phyloP scores from a whole-genome alignment of 129 eudicot genomes.

The Escallonia rubra region DNA sequence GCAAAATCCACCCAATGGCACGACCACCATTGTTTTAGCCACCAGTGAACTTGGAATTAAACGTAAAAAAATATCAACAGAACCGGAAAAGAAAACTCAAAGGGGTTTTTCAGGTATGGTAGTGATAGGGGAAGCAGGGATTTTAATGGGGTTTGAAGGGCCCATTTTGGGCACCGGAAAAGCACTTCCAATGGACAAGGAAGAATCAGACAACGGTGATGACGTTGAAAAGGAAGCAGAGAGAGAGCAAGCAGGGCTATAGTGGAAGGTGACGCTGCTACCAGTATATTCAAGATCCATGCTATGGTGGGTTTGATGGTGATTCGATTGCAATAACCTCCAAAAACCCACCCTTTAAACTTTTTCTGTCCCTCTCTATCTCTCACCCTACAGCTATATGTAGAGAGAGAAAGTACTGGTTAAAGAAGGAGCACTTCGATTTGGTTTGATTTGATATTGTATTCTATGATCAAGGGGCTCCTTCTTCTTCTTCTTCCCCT shows the following conservation, averaged over 20 bases:
- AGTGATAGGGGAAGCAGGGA: not conserved
- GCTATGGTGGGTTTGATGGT: not conserved
- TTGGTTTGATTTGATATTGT: too few species aligned
- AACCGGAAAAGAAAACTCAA: conserved; percentile 3
- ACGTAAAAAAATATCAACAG: conserved; percentile 14
- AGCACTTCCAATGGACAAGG: conserved; percentile 16
- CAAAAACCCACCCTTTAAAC: not conserved
- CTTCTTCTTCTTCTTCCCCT: too few species aligned
- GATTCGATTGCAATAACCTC: not conserved
- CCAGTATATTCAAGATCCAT: conserved; percentile 35
- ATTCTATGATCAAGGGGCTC: too few species aligned
- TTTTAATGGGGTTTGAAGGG: not conserved
- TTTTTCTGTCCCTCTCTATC: not conserved
- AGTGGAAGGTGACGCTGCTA: conserved; percentile 52
- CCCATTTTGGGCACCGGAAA: not conserved
- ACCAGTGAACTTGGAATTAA: not conserved
- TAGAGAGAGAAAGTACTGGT: not conserved
- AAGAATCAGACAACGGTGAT: conserved; percentile 8
- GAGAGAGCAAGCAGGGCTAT: conserved; percentile 6
- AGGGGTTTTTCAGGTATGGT: conserved; percentile 7
- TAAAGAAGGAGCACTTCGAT: not conserved
- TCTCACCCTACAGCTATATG: not conserved
- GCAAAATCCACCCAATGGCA: conserved; percentile 9
- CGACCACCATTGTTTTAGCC: too few species aligned
- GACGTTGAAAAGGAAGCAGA: conserved; percentile 6